Evolutionary conservation across 2,329 filamentous ascomycete genomes (phyloP).

Genomic region (Diplocarpon mali): DNA sequence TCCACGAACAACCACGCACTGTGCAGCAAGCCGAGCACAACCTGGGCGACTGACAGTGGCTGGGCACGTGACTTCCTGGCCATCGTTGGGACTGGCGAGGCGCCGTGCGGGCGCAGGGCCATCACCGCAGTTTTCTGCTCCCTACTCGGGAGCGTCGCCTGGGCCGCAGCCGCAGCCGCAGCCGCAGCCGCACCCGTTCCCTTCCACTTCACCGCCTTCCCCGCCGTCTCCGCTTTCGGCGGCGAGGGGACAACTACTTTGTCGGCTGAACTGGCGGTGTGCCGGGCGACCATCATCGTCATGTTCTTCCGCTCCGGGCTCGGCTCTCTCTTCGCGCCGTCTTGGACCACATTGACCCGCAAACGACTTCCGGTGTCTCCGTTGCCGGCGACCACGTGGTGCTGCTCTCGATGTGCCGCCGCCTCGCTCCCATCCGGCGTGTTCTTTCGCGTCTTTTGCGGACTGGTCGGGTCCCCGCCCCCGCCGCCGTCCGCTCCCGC

Average conservation of each 20-base stretch:
- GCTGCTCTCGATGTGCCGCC: not conserved
- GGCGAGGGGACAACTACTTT: slow-evolving; percentile 5
- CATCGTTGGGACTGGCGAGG: not conserved
- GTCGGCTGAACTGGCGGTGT: slow-evolving; percentile 7
- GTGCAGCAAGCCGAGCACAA: slow-evolving; percentile 17
- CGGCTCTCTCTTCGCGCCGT: not conserved
- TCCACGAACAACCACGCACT: slow-evolving; percentile 25
- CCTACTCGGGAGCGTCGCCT: no score
- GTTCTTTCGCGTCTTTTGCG: slow-evolving; percentile 5
- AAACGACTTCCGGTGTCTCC: slow-evolving; percentile 18
- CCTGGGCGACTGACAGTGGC: slow-evolving; percentile 5
- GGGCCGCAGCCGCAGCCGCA: no score
- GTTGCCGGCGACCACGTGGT: not conserved
- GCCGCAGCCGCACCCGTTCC: no score
- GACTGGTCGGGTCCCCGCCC: slow-evolving; percentile 23
- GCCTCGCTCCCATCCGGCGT: not conserved
- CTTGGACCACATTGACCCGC: slow-evolving; percentile 5
- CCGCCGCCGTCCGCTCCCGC: slow-evolving; percentile 31
- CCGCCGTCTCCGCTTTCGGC: slow-evolving; percentile 6
- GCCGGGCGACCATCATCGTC: not conserved
- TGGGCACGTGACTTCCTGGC: slow-evolving; percentile 1
- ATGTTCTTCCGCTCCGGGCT: not conserved
- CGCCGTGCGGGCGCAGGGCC: slow-evolving; percentile 1
- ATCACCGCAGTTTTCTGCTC: not conserved
- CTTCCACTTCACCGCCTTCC: not conserved